These are phyloP conservation scores for Amanita exitialis DNA, from an alignment of 768 basidiomycete species.

Conservation along the genomic window DNA sequence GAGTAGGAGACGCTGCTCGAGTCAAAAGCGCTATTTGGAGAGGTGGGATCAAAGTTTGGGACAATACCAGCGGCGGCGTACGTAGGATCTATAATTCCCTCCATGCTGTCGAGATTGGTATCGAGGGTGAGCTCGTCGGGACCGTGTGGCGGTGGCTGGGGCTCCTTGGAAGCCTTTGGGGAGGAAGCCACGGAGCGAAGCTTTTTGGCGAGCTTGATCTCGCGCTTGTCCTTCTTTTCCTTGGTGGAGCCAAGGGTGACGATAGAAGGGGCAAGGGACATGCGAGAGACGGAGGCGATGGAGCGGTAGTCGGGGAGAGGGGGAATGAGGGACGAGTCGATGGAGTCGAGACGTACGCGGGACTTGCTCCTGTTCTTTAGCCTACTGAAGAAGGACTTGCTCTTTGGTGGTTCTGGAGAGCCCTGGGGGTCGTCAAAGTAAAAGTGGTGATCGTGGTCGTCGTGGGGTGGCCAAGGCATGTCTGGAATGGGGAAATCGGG, in stretches of 20 bases:
- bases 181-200: slow-evolving; percentile 12
- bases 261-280: slow-evolving; percentile 2
- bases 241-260: background rate
- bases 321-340: background rate
- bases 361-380: slow-evolving; percentile 9
- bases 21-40: slow-evolving; percentile 35
- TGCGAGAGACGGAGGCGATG: background rate
- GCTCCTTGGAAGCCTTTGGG: slow-evolving; percentile 19
- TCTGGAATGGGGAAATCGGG: too few relatives aligned
- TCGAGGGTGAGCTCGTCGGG: slow-evolving; percentile 41
- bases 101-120: slow-evolving; percentile 66
- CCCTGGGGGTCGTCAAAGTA: slow-evolving; percentile 8
- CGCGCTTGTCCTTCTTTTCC: slow-evolving; percentile 9
- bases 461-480: slow-evolving; percentile 7
- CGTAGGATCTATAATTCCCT: slow-evolving; percentile 62
- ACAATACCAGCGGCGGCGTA: slow-evolving; percentile 12
- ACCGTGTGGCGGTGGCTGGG: background rate
- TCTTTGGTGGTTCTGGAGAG: background rate
- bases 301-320: slow-evolving; percentile 4
- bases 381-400: slow-evolving; percentile 6
- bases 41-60: slow-evolving; percentile 5
- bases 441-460: slow-evolving; percentile 11
- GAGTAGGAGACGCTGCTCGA: slow-evolving; percentile 21
- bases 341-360: slow-evolving; percentile 6
- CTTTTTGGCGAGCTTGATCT: slow-evolving; percentile 7